Evolutionary conservation across 106 monocot genomes (phyloP).

Genomic region (Triglochin maritima): DNA sequence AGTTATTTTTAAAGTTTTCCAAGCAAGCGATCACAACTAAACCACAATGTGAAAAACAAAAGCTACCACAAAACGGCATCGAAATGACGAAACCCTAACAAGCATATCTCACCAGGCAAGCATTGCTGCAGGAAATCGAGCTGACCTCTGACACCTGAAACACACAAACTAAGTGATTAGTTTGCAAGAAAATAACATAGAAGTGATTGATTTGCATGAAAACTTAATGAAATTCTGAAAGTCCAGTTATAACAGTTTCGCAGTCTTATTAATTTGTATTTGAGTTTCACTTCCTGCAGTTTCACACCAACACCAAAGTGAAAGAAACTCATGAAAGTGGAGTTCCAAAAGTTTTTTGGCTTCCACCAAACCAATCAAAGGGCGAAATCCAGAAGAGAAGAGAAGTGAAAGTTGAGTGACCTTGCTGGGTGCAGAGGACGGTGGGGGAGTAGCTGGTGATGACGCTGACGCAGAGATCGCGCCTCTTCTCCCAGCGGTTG

Average conservation of each 20-base stretch:
- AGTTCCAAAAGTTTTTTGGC: no score
- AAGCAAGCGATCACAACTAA: background rate
- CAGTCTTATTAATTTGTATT: no score
- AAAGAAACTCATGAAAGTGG: no score
- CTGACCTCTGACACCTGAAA: conserved; percentile 67
- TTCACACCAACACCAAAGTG: no score
- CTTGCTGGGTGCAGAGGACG: conserved; percentile 97
- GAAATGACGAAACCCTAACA: background rate
- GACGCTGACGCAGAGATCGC: conserved; percentile 86
- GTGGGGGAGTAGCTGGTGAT: conserved; percentile 89
- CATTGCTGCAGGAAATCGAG: conserved; percentile 89
- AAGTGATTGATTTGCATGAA: no score
- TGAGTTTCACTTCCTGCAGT: no score
- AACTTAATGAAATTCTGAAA: no score
- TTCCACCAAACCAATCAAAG: no score
- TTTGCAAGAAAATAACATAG: no score
- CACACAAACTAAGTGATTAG: background rate
- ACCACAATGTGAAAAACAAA: background rate
- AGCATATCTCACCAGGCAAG: conserved; percentile 44
- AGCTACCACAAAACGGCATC: background rate
- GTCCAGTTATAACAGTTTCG: no score
- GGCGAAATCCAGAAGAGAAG: background rate
- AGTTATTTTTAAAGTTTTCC: background rate
- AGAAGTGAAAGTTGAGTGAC: conserved; percentile 1
- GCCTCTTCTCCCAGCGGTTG: conserved; percentile 80